These are phyloP conservation scores for Leccinum ochraceum DNA, from an alignment of 768 basidiomycete genomes.

Conservation along the genomic window DNA sequence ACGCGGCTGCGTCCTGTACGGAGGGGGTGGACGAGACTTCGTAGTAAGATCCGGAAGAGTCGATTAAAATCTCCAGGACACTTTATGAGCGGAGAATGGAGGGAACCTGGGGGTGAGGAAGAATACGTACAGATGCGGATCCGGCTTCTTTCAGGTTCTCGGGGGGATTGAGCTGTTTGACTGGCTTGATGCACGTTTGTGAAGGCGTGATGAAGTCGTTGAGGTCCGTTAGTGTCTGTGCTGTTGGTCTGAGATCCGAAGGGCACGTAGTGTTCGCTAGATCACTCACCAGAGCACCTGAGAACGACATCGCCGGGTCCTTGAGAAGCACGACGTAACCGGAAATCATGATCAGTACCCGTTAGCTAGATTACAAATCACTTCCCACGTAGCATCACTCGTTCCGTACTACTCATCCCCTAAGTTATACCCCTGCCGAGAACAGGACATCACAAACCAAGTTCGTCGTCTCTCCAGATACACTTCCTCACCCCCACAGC, in stretches of 20 bases:
- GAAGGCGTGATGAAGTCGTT: conserved; percentile 98
- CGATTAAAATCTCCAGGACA: conserved; percentile 74
- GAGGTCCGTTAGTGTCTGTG: conserved; percentile 85
- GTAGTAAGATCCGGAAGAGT: conserved; percentile 83
- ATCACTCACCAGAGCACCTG: conserved; percentile 72
- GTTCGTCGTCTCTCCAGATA: too few species aligned
- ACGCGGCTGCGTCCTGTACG: conserved; percentile 14
- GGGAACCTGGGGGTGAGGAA: background rate
- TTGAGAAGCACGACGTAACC: background rate
- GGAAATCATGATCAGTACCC: background rate
- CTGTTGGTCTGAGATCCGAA: conserved; percentile 10
- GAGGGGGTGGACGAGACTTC: conserved; percentile 56
- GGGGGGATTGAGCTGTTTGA: conserved; percentile 52
- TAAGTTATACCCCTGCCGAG: too few species aligned
- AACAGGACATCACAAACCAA: too few species aligned
- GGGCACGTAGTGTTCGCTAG: background rate
- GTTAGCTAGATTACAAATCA: background rate
- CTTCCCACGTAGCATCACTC: background rate
- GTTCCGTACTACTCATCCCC: too few species aligned
- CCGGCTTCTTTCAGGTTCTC: conserved; percentile 43
- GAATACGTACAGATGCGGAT: conserved; percentile 42
- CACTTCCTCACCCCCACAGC: too few species aligned
- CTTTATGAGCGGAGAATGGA: conserved; percentile 3
- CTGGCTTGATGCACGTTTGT: conserved; percentile 97
- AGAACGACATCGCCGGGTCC: conserved; percentile 66